phyloP scores from a whole-genome alignment of 345 rosid genomes.

The Gossypium sturtianum region DNA sequence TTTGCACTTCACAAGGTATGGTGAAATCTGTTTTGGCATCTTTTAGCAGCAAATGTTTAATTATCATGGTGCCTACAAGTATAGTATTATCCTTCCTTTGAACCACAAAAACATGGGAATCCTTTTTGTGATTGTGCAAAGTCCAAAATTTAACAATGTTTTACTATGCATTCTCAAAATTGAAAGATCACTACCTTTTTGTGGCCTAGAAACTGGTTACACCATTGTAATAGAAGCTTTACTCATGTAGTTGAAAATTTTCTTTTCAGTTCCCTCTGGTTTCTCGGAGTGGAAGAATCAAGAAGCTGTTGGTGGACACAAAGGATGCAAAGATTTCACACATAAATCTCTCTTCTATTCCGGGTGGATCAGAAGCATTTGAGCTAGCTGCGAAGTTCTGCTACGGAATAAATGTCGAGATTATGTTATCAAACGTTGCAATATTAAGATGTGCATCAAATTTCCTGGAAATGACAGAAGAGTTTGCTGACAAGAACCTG shows the following conservation, averaged over 20 bases:
- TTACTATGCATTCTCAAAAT: background rate
- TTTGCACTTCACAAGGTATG: constrained; percentile 91
- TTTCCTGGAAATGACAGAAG: constrained; percentile 93
- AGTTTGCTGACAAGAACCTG: constrained; percentile 71
- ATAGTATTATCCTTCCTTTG: background rate
- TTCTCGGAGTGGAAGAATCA: constrained; percentile 80
- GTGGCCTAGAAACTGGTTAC: background rate
- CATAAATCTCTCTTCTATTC: constrained; percentile 51
- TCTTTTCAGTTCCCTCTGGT: constrained; percentile 80
- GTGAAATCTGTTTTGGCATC: background rate
- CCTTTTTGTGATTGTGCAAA: background rate
- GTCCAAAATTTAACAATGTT: background rate
- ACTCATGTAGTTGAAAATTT: constrained; percentile 4
- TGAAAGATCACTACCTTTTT: background rate
- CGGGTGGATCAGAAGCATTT: constrained; percentile 87
- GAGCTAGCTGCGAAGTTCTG: constrained; percentile 98
- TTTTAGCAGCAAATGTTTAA: background rate
- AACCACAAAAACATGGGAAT: background rate
- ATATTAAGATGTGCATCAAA: constrained; percentile 62
- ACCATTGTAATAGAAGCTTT: background rate
- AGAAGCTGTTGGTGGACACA: constrained; percentile 61
- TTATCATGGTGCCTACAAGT: background rate
- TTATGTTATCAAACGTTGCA: constrained; percentile 62
- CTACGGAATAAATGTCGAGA: constrained; percentile 71
- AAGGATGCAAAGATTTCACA: constrained; percentile 64